Percentiles rank a stretch among this genome's conserved stretches.
Conservation (phyloP, 257 asterid genomes). For the Nicotiana noctiflora region DNA sequence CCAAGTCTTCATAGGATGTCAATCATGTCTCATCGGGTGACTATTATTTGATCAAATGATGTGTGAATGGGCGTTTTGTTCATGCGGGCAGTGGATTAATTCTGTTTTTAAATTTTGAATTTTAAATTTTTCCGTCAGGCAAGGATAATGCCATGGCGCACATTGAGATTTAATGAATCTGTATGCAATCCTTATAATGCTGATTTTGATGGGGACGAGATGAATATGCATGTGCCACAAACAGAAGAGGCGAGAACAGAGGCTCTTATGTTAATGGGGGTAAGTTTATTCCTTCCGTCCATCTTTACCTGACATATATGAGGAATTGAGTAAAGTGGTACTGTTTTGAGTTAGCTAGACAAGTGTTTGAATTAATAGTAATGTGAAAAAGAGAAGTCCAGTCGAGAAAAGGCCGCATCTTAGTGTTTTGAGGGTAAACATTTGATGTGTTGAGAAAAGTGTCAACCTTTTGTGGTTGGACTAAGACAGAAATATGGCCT, state of each 20-base stretch:
- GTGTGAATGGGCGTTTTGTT: neutral
- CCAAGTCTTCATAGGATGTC: constrained; percentile 99
- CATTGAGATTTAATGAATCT: constrained; percentile 92
- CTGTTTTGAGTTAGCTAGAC: neutral
- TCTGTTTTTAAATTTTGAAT: neutral
- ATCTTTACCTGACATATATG: constrained; percentile 1
- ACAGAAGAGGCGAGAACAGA: constrained; percentile 97
- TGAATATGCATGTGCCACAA: constrained; percentile 99
- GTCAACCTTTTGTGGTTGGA: neutral
- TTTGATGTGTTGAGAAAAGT: neutral
- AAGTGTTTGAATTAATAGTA: neutral
- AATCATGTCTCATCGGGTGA: constrained; percentile 90
- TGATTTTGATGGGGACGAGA: constrained; percentile 99
- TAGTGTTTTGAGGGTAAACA: neutral
- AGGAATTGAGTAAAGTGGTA: neutral
- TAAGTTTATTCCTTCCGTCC: constrained; percentile 20
- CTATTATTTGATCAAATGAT: constrained; percentile 8
- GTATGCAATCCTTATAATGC: constrained; percentile 98
- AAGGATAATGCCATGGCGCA: constrained; percentile 99
- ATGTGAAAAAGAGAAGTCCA: neutral
- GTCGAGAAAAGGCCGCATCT: neutral
- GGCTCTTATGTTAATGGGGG: constrained; percentile 97
- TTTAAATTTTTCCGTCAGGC: constrained; percentile 40
- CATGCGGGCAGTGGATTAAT: neutral
- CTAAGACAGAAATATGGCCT: neutral